Base-by-base conservation (phyloP, 2,329 filamentous ascomycete genomes). In the Cryphonectria japonica region DNA sequence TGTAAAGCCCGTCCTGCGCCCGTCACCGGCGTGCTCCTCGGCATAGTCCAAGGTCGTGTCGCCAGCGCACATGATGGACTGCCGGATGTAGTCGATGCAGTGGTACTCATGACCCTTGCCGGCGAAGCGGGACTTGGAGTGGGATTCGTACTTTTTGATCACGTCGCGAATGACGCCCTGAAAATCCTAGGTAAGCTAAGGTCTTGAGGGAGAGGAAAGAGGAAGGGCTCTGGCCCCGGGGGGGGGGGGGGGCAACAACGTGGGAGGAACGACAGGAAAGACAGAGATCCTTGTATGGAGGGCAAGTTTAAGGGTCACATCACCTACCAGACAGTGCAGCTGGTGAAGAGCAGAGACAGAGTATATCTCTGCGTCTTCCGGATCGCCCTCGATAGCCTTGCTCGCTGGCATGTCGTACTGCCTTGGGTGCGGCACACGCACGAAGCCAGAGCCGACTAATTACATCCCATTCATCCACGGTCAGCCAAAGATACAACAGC, bases 51-150 rank as follows among this genome's bases (percentile, higher is more conserved):
- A 66, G 22, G 71, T 71, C 43, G 64, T 69, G 62, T 73, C 71
- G 7, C 66, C 71, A 8, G 66, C 54, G 64, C 71, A 73, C 69
- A 71, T 69, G 67, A 71, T 67, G 62, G 60, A 62, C 62, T 73
- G 71, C 3, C 71, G 62, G 57, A 73, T 54, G 69, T 73, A 73
- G 69, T 73, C 71, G 11, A 73, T 69, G 66, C 71, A 73, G 66
- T 73, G 71, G 22, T 71, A 71, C 62, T 71, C 69, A 43, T 73
- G 71, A 26, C 69, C 71, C 2, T 62, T 62, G 16, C 71, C 71
- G 39, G 71, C 71, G 60, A 72, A 72, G 41, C 71, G 71, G 14
- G 71, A 72, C 60, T 71, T 71, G 54, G 71, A 70, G 32, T 73
- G 69, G 39, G 43, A 52, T n/a, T 73, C 71, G 62, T 71, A 71